A percentile compares a stretch with the other conserved stretches of the same genome.
phyloP scores from a whole-genome alignment of 305 asterid genomes.

The Solanum hybrid region DNA sequence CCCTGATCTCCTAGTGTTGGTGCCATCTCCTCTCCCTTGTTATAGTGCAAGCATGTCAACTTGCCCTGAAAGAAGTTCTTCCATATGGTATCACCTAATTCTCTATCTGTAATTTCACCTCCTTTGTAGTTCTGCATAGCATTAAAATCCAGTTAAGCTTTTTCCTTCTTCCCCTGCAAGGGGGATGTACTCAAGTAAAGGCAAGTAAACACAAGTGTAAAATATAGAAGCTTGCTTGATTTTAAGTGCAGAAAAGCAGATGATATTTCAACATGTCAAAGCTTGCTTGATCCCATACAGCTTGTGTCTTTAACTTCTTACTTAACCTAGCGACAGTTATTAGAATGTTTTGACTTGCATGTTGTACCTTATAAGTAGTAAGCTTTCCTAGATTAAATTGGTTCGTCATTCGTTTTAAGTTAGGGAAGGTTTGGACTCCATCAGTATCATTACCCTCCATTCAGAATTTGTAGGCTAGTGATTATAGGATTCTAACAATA shows the following conservation, averaged over 20 bases:
- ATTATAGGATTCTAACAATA: background rate
- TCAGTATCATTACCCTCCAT: background rate
- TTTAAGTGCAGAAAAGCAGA: background rate
- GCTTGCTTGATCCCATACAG: background rate
- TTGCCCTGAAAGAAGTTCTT: constrained; percentile 52
- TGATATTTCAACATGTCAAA: background rate
- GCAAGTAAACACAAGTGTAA: background rate
- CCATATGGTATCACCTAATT: constrained; percentile 39
- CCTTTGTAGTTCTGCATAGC: constrained; percentile 41
- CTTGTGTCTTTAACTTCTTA: background rate
- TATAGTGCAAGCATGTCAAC: constrained; percentile 65
- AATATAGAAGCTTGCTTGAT: background rate
- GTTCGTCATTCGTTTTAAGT: background rate
- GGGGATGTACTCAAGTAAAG: background rate
- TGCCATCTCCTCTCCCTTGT: constrained; percentile 74
- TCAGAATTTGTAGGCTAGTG: background rate
- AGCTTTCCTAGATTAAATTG: background rate
- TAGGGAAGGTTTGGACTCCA: background rate
- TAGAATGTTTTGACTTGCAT: background rate
- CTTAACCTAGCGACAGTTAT: background rate
- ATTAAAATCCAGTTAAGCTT: background rate
- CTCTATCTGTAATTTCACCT: constrained; percentile 35
- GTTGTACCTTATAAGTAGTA: background rate
- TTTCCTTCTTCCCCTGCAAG: background rate
- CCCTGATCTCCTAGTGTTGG: constrained; percentile 62